Percentiles rank a stretch among this genome's conserved stretches.
Conservation (phyloP, 2,329 filamentous ascomycete genomes). For the Microcyclosporella mali region DNA sequence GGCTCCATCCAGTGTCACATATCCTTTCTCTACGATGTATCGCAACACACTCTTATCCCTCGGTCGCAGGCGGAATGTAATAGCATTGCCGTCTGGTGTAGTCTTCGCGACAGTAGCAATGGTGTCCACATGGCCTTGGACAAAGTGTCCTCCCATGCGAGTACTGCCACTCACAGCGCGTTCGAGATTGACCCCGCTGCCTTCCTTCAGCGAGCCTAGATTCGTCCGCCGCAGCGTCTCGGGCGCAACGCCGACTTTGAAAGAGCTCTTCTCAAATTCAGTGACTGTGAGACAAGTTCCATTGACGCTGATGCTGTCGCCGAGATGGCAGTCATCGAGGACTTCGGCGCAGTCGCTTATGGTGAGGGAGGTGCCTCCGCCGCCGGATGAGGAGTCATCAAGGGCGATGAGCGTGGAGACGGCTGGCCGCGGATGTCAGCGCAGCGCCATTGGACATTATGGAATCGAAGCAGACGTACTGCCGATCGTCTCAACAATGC, state of each 20-base stretch:
- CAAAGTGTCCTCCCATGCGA: conserved; percentile 96
- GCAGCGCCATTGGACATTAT: conserved; percentile 21
- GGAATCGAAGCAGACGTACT: conserved; percentile 52
- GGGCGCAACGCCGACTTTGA: conserved; percentile 90
- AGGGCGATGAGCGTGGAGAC: conserved; percentile 74
- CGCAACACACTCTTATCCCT: conserved; percentile 62
- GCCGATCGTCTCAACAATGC: conserved; percentile 86
- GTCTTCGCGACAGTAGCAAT: conserved; percentile 68
- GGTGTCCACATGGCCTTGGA: conserved; percentile 95
- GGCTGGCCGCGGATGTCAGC: conserved; percentile 50
- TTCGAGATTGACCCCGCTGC: conserved; percentile 81
- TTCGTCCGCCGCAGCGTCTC: conserved; percentile 95
- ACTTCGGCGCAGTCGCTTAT: conserved; percentile 71
- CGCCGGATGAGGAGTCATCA: conserved; percentile 63
- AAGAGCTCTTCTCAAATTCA: conserved; percentile 55
- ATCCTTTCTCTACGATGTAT: conserved; percentile 95
- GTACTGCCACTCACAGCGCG: conserved; percentile 84
- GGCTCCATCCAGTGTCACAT: conserved; percentile 87
- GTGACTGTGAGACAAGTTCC: conserved; percentile 94
- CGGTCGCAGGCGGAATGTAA: conserved; percentile 78
- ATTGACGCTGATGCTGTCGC: conserved; percentile 93
- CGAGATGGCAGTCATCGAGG: conserved; percentile 73
- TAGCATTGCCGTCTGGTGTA: conserved; percentile 78
- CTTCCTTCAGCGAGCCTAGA: conserved; percentile 64
- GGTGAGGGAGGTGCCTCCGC: conserved; percentile 82